Evolutionary conservation across 192 early-diverging fungal genomes (phyloP).

Genomic region (Funneliformis geosporum): DNA sequence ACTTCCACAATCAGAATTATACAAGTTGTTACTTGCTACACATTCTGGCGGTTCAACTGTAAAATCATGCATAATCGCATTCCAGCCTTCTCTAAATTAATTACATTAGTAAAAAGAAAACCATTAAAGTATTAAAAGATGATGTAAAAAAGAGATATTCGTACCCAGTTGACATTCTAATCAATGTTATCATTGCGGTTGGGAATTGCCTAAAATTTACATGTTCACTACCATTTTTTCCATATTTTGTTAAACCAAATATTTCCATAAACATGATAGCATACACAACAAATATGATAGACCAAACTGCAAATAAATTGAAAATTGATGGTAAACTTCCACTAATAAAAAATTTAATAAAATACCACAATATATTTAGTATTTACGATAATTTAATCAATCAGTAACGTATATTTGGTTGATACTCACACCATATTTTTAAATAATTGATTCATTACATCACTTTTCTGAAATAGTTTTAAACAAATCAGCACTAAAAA

Average conservation of each 20-base stretch:
- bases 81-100: slow-evolving; percentile 58
- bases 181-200: slow-evolving; percentile 48
- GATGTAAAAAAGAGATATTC: neutral
- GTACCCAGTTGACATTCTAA: slow-evolving; percentile 61
- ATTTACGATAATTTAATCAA: neutral
- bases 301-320: slow-evolving; percentile 62
- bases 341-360: slow-evolving; percentile 30
- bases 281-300: slow-evolving; percentile 56
- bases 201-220: slow-evolving; percentile 56
- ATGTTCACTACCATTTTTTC: slow-evolving; percentile 45
- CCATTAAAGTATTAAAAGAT: neutral
- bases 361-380: neutral
- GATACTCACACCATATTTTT: slow-evolving; percentile 58
- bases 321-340: slow-evolving; percentile 49
- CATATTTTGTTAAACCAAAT: slow-evolving; percentile 61
- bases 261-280: slow-evolving; percentile 65
- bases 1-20: slow-evolving; percentile 58
- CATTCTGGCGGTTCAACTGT: slow-evolving; percentile 56
- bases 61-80: slow-evolving; percentile 63
- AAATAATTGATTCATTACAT: slow-evolving; percentile 61
- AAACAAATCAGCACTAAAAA: slow-evolving; percentile 57
- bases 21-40: slow-evolving; percentile 48
- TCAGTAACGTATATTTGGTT: neutral
- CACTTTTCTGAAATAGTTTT: slow-evolving; percentile 58
- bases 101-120: neutral